Evolutionary conservation across 1,139 yeast species (phyloP).

Genomic region (Pichia sp.): DNA sequence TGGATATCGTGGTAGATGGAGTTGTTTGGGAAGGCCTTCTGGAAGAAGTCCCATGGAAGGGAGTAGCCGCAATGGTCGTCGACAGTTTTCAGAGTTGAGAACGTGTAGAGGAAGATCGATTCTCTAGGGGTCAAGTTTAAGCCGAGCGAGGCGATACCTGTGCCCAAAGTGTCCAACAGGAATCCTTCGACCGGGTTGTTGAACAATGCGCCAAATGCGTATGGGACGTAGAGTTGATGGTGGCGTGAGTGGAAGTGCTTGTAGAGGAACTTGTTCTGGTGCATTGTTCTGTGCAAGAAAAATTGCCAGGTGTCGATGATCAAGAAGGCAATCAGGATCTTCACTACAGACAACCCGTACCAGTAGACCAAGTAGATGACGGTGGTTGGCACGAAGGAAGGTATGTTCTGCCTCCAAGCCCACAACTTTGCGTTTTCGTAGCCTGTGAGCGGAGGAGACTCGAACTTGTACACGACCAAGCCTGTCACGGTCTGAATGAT

Average conservation of each 20-base stretch:
- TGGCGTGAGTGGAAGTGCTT: conserved; percentile 87
- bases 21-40: conserved; percentile 85
- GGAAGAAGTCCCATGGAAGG: conserved; percentile 87
- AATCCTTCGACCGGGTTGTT: conserved; percentile 94
- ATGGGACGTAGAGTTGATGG: conserved; percentile 90
- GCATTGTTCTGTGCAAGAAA: conserved; percentile 85
- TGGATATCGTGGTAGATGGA: conserved; percentile 96
- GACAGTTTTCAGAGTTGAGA: conserved; percentile 92
- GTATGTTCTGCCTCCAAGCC: conserved; percentile 51
- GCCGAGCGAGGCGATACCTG: conserved; percentile 72
- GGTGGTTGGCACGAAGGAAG: conserved; percentile 45
- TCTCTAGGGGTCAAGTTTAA: conserved; percentile 74
- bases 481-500: conserved; percentile 76
- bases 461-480: conserved; percentile 47
- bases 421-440: conserved; percentile 67
- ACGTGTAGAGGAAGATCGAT: conserved; percentile 65
- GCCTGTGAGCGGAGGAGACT: conserved; percentile 67
- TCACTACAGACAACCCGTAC: conserved; percentile 53
- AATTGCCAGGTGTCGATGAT: conserved; percentile 95
- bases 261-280: conserved; percentile 70
- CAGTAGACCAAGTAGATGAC: conserved; percentile 48
- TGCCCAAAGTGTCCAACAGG: conserved; percentile 83
- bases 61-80: conserved; percentile 98
- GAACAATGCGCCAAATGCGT: conserved; percentile 93
- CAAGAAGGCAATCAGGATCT: conserved; percentile 59